Evolutionary conservation across 106 monocot genomes (phyloP), one percentile per base, ranked within the genome.

Genomic region (Dioscorea alata): DNA sequence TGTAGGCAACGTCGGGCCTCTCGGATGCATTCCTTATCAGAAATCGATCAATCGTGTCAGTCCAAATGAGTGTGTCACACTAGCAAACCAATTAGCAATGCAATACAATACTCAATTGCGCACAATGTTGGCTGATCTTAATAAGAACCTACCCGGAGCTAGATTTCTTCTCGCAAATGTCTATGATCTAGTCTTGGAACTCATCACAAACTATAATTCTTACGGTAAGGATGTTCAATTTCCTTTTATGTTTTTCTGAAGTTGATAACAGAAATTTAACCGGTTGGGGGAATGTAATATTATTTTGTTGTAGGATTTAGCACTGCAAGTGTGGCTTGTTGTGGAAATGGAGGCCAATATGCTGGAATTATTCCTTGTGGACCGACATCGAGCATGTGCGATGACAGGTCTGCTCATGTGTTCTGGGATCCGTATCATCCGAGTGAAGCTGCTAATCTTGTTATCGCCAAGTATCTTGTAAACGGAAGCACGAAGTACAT

Each of bases 391-490:
- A 64, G 57, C 6, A 69, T 79, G 79, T 79, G 79, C n/a, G 69
- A 63, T 10, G 50, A 79, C 48, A 61, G 79, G 0, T 48, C 69
- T 12, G 25, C 63, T 63, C 57, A 79, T 33, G 73, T 79, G 18
- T 79, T 79, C 35, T 79, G 79, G 79, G 79, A 79, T 69, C 79
- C 79, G 0, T 79, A 79, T 49, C 79, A 79, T 49, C 79, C 79
- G 24, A 79, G 79, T 22, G 79, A 79, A 49, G 79, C 79, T 14
- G 73, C 79, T n/a, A 79, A 79, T 33, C 22, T 74, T 7, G 63
- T 79, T 12, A 74, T 79, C 2, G 61, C 79, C 2, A 74, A 79
- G 64, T 17, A 57, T 16, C 34, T 79, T 4, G 69, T 79, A 20
- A 63, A 79, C 23, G 73, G 79, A 33, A 68, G 74, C 0, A 61